Base-by-base conservation (phyloP, 2,329 filamentous ascomycete genomes). In the Penicillium sp. region DNA sequence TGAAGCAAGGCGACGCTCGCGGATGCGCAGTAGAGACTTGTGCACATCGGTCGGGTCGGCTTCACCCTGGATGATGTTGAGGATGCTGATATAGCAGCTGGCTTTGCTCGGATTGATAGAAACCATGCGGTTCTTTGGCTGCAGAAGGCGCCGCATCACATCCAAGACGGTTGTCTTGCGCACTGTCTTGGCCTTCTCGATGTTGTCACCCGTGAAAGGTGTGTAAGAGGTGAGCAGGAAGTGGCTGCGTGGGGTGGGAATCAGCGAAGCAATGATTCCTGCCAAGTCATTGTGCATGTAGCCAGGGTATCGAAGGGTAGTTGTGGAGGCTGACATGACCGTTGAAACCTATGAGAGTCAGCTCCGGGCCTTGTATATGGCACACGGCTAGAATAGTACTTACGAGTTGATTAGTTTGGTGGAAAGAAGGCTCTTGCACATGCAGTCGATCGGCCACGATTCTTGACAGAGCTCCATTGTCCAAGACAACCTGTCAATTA, bases 261-360 rank as follows among this genome's bases (percentile, higher is more conserved):
- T 97, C 37, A 98, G 80, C 18, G 90, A 95, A 23, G 95, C 93
- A 50, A 98, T 81, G 62, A 98, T 97, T 71, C 92, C 93, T 66
- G 95, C 91, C 13, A 98, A 85, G 67, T 98, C 93, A 71, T 98
- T 98, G 78, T 98, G 93, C 93, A 98, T 98, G 74, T 98, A 98
- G 33, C 93, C 93, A 1, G 93, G 93, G 69, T 98, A 98, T 66
- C 93, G 83, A 44, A 98, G 82, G 2, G 95, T 96, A 8, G 92
- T 97, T 3, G 93, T 98, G 66, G 89, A 95, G 33, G 93, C 93
- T 31, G 91, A 96, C 93, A 98, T 98, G 69, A 98, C 95, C 1
- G 95, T 98, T 6, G 90, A 93, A 3, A 93, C 81, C 82, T 87
- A 42, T n/a, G 49, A 42, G 39, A 23, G 18, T 64, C 46, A 60